Evolutionary conservation across 108 stramenopile genomes (phyloP).

Genomic region (Mayamaea pseudoterrestris): DNA sequence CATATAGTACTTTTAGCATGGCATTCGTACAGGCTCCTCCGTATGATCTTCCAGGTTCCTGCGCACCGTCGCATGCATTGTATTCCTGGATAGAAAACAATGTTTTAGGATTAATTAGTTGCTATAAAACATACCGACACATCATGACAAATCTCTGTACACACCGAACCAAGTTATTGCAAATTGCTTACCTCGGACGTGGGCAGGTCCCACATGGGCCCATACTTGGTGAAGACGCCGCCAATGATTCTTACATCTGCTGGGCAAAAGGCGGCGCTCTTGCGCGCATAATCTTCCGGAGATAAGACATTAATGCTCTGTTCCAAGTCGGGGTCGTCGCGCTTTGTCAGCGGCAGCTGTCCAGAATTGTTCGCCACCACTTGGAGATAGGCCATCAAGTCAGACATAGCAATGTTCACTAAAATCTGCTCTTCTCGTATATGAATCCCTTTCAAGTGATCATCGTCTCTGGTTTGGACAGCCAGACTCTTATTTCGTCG

Average conservation of each 20-base stretch:
- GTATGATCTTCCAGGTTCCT: conserved; percentile 64
- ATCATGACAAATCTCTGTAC: too few species aligned
- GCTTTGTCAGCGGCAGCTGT: conserved; percentile 66
- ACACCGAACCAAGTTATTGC: too few species aligned
- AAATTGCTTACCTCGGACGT: conserved; percentile 43
- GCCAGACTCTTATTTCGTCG: too few species aligned
- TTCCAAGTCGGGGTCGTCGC: conserved; percentile 73
- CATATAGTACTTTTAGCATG: conserved; percentile 79
- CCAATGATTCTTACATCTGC: conserved; percentile 67
- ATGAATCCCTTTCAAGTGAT: too few species aligned
- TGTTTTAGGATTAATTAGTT: too few species aligned
- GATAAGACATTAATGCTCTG: conserved; percentile 46
- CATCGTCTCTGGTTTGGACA: too few species aligned
- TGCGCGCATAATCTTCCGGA: conserved; percentile 63
- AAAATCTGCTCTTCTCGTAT: conserved; percentile 46
- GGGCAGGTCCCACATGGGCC: conserved; percentile 69
- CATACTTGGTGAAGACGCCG: conserved; percentile 57
- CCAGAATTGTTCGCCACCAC: conserved; percentile 72
- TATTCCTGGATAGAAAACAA: conserved; percentile 32
- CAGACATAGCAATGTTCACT: conserved; percentile 68
- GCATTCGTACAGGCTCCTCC: conserved; percentile 72
- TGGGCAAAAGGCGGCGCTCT: conserved; percentile 76
- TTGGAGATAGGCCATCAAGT: conserved; percentile 80
- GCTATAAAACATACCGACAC: too few species aligned
- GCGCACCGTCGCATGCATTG: conserved; percentile 39